A percentile compares a stretch with the other conserved stretches of the same genome.
phyloP scores from a whole-genome alignment of 2,329 filamentous ascomycete species.

The Cladobotryum mycophilum region DNA sequence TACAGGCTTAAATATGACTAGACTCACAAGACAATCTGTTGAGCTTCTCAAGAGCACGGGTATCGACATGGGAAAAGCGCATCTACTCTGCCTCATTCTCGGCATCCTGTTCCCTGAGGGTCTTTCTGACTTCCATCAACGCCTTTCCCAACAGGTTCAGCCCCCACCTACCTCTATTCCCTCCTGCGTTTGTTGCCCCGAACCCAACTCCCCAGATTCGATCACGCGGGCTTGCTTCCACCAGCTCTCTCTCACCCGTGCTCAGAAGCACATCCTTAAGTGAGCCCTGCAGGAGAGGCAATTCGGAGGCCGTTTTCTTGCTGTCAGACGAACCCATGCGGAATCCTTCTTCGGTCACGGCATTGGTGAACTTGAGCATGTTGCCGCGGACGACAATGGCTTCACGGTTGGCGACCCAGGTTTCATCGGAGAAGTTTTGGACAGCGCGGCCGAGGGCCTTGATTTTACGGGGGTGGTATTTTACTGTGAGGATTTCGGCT shows the following conservation, averaged over 20 bases:
- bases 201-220: slow-evolving; percentile 63
- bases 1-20: too few species aligned
- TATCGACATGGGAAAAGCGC: too few species aligned
- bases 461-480: slow-evolving; percentile 37
- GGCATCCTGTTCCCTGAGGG: slow-evolving; percentile 31
- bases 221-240: slow-evolving; percentile 57
- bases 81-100: background rate
- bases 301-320: slow-evolving; percentile 8
- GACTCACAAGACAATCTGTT: too few species aligned
- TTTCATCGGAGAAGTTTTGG: slow-evolving; percentile 40
- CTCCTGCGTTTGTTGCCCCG: slow-evolving; percentile 41
- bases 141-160: slow-evolving; percentile 58
- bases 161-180: slow-evolving; percentile 49
- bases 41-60: too few species aligned
- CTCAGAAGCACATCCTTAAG: slow-evolving; percentile 45
- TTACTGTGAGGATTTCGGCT: slow-evolving; percentile 41
- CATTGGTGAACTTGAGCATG: slow-evolving; percentile 51
- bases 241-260: slow-evolving; percentile 54
- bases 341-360: slow-evolving; percentile 26
- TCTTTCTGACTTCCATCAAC: slow-evolving; percentile 51
- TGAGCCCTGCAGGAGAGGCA: slow-evolving; percentile 26
- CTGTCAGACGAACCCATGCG: slow-evolving; percentile 16
- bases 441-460: slow-evolving; percentile 52
- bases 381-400: slow-evolving; percentile 53
- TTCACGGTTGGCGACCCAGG: slow-evolving; percentile 47